These are phyloP conservation scores for Crithidia brevicula DNA, from an alignment of 208 protist genomes.

Conservation along the genomic window DNA sequence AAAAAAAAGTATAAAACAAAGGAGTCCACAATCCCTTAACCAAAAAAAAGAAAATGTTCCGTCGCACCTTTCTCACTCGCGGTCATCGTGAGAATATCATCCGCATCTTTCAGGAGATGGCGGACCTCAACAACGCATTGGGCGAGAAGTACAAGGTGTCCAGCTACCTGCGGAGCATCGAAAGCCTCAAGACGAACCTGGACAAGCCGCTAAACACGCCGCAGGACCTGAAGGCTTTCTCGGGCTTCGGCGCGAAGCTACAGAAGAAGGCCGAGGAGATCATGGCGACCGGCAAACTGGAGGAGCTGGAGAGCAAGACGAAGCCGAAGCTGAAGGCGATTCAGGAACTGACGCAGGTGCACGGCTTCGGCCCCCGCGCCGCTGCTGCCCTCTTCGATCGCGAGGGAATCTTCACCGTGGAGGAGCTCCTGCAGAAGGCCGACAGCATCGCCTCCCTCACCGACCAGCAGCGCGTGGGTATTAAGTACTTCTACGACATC, in stretches of 20 bases:
- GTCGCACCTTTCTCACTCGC: conserved; percentile 53
- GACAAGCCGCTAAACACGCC: conserved; percentile 78
- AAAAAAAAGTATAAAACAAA: conserved; percentile 11
- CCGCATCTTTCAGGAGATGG: conserved; percentile 91
- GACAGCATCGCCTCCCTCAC: conserved; percentile 76
- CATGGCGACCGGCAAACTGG: conserved; percentile 85
- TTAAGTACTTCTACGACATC: conserved; percentile 93
- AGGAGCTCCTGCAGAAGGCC: conserved; percentile 86
- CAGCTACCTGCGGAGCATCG: conserved; percentile 82
- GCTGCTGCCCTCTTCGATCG: conserved; percentile 87
- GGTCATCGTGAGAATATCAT: conserved; percentile 88
- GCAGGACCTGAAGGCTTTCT: conserved; percentile 69
- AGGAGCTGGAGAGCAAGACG: conserved; percentile 90
- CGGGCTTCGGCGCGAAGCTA: conserved; percentile 83
- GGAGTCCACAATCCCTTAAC: conserved; percentile 21
- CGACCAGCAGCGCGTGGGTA: conserved; percentile 84
- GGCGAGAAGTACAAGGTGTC: conserved; percentile 90
- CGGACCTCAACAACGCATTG: conserved; percentile 87
- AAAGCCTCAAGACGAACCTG: conserved; percentile 87
- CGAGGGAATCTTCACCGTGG: conserved; percentile 89
- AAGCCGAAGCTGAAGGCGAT: conserved; percentile 91
- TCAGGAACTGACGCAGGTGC: conserved; percentile 87
- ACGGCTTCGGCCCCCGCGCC: conserved; percentile 87
- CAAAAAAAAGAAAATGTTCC: conserved; percentile 66
- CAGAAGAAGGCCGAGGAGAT: conserved; percentile 92